These are phyloP conservation scores for Porogramme epimiltina DNA, from an alignment of 1,284 basidiomycete genomes.

Conservation along the genomic window DNA sequence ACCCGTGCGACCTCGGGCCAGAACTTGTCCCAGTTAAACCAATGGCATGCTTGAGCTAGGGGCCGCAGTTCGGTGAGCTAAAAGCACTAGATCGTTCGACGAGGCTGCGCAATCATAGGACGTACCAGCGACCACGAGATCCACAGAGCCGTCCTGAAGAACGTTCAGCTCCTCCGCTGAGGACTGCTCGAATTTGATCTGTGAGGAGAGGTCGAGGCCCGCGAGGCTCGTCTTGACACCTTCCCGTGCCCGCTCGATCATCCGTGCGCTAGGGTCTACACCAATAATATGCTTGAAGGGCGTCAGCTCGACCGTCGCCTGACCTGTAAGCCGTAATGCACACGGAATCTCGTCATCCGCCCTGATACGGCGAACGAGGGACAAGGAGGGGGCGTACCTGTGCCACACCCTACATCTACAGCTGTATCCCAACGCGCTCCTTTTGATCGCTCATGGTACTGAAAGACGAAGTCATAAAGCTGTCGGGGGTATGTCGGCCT, in stretches of 20 bases:
- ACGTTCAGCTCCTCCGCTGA: conserved; percentile 59
- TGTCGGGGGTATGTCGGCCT: conserved; percentile 69
- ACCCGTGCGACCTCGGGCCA: conserved; percentile 74
- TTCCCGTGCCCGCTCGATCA: conserved; percentile 67
- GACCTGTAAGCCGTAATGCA: conserved; percentile 43
- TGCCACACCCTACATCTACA: conserved; percentile 84
- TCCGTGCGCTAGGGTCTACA: conserved; percentile 72
- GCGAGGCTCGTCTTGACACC: conserved; percentile 30
- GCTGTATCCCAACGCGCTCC: conserved; percentile 54
- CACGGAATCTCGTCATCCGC: too few species aligned
- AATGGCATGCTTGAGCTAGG: conserved; percentile 82
- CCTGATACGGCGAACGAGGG: too few species aligned
- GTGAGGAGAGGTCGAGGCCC: conserved; percentile 18
- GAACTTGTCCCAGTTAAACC: conserved; percentile 78
- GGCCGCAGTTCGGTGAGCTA: not conserved
- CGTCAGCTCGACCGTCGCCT: conserved; percentile 66
- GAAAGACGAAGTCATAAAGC: conserved; percentile 63
- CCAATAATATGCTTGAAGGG: conserved; percentile 68
- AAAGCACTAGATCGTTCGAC: not conserved
- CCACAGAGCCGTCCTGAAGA: conserved; percentile 59
- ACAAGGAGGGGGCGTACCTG: conserved; percentile 56
- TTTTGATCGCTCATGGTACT: conserved; percentile 49
- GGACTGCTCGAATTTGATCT: conserved; percentile 51
- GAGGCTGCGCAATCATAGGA: not conserved
- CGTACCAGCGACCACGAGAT: conserved; percentile 75